A percentile compares a stretch with the other conserved stretches of the same genome.
Evolutionary conservation across 2,329 filamentous ascomycete genomes (phyloP).

Genomic region (Colletotrichum tanaceti): DNA sequence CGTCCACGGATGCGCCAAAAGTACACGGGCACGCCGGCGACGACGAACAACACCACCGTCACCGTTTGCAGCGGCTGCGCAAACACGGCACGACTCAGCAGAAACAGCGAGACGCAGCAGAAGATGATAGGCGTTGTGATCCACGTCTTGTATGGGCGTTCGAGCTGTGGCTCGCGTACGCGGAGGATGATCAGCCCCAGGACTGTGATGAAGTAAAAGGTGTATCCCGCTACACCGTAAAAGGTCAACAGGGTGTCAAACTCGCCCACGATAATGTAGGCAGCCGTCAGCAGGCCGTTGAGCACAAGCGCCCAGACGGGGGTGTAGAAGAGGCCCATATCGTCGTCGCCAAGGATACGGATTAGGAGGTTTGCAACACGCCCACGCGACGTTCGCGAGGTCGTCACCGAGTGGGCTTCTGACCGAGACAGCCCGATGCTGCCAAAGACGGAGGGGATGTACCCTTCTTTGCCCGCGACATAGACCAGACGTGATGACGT

Average conservation of each 20-base stretch:
- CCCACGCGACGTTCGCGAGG: conserved; percentile 62
- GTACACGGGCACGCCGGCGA: conserved; percentile 86
- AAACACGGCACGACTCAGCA: conserved; percentile 89
- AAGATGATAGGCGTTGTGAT: conserved; percentile 97
- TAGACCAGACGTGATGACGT: conserved; percentile 93
- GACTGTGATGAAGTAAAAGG: conserved; percentile 96
- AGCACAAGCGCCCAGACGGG: conserved; percentile 92
- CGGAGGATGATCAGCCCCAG: conserved; percentile 91
- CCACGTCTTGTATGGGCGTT: conserved; percentile 95
- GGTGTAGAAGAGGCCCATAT: conserved; percentile 87
- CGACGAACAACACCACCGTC: conserved; percentile 86
- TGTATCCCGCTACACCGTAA: conserved; percentile 96
- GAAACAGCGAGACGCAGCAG: conserved; percentile 94
- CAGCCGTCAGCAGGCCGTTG: conserved; percentile 78
- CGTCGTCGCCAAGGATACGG: conserved; percentile 77
- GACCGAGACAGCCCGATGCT: conserved; percentile 77
- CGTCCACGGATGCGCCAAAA: conserved; percentile 83
- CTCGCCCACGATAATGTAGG: conserved; percentile 88
- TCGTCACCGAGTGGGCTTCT: conserved; percentile 52
- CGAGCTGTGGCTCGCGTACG: conserved; percentile 86
- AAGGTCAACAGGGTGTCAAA: conserved; percentile 94
- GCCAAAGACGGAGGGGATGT: conserved; percentile 85
- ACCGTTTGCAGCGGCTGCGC: conserved; percentile 91
- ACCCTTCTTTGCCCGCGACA: conserved; percentile 93
- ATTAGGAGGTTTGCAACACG: conserved; percentile 70